Conservation (phyloP, 2,329 filamentous ascomycete species). For the Paraphaeosphaeria minitans region DNA sequence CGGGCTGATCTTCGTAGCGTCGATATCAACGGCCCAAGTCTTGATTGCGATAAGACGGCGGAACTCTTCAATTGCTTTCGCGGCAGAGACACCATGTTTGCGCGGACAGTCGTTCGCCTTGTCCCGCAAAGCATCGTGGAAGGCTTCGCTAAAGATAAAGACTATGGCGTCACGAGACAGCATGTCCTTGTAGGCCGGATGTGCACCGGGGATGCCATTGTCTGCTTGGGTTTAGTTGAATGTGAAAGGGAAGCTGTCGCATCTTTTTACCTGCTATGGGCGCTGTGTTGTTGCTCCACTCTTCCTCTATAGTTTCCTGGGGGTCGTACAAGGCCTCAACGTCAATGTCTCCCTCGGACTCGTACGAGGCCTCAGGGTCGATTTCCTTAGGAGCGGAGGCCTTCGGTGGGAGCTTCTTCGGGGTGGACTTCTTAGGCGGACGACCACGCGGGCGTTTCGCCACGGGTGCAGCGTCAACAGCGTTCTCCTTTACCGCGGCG, state of each 20-base stretch:
- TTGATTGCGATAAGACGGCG: slow-evolving; percentile 6
- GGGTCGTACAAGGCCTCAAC: neutral
- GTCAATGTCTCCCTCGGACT: neutral
- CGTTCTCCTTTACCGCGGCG: neutral
- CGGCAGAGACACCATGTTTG: neutral
- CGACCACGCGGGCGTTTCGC: neutral
- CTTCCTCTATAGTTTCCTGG: neutral
- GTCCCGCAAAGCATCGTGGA: neutral
- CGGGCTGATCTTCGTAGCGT: slow-evolving; percentile 6
- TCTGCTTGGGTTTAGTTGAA: neutral
- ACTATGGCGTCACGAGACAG: neutral
- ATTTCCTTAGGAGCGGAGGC: neutral
- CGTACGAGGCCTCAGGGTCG: neutral
- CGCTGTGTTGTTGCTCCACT: neutral
- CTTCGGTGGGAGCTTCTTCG: neutral
- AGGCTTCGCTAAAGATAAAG: neutral
- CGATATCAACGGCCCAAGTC: neutral
- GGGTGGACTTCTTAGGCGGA: neutral
- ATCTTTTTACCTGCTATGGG: neutral
- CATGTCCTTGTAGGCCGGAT: neutral
- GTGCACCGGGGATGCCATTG: neutral
- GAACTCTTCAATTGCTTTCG: slow-evolving; percentile 1
- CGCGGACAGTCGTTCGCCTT: neutral
- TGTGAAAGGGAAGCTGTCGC: neutral
- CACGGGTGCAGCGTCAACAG: neutral